A percentile compares a stretch with the other conserved stretches of the same genome.
Evolutionary conservation across 2,329 filamentous ascomycete genomes (phyloP).

Genomic region (Ceratocystis huliohia): DNA sequence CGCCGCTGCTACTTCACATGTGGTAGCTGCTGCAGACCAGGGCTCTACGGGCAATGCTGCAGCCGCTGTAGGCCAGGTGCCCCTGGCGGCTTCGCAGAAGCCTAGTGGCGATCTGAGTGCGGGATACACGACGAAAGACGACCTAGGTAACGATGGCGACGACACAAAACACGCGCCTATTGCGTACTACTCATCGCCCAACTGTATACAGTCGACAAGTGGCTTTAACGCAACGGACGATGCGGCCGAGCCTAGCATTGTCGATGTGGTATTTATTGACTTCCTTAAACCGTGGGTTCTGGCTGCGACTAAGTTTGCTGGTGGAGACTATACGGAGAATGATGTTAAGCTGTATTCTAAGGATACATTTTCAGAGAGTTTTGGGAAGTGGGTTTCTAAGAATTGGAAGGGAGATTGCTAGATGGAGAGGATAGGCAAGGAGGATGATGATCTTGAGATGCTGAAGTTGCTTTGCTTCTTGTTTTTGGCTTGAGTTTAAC

Average conservation of each 20-base stretch:
- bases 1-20: not conserved
- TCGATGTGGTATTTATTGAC: slow-evolving; percentile 84
- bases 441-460: not conserved
- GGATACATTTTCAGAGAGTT: slow-evolving; percentile 42
- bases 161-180: slow-evolving; percentile 73
- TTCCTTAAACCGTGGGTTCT: slow-evolving; percentile 79
- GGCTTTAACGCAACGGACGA: slow-evolving; percentile 39
- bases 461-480: too few relatives aligned
- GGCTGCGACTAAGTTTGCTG: slow-evolving; percentile 53
- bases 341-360: slow-evolving; percentile 42
- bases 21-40: not conserved
- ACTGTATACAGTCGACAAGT: slow-evolving; percentile 62
- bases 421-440: not conserved
- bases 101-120: slow-evolving; percentile 36
- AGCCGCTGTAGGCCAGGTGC: slow-evolving; percentile 6
- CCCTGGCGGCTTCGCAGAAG: slow-evolving; percentile 16
- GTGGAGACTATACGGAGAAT: slow-evolving; percentile 36
- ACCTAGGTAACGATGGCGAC: slow-evolving; percentile 71
- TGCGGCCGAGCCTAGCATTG: slow-evolving; percentile 48
- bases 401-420: slow-evolving; percentile 44
- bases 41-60: not conserved
- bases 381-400: slow-evolving; percentile 45
- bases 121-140: slow-evolving; percentile 85
- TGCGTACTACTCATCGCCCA: slow-evolving; percentile 64
- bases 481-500: not conserved